A percentile compares a stretch with the other conserved stretches of the same genome.
phyloP scores from a whole-genome alignment of 257 asterid species.

The Solanum stenotomum region DNA sequence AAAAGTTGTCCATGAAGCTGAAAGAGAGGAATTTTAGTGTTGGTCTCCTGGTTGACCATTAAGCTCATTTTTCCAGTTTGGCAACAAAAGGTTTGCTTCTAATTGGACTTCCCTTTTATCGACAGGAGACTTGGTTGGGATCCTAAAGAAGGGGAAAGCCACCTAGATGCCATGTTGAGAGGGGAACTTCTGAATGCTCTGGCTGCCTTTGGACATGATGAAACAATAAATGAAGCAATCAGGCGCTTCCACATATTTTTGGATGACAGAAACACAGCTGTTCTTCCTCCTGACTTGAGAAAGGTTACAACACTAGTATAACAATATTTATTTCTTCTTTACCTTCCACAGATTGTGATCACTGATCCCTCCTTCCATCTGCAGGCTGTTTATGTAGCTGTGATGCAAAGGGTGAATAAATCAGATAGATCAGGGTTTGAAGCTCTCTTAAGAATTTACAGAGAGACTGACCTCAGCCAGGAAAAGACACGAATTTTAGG shows the following conservation, averaged over 20 bases:
- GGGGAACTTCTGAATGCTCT: slow-evolving; percentile 74
- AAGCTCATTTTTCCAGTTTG: background rate
- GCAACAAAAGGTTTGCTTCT: background rate
- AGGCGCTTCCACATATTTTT: slow-evolving; percentile 59
- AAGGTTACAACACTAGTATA: slow-evolving; percentile 29
- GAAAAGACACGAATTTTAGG: slow-evolving; percentile 88
- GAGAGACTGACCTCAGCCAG: slow-evolving; percentile 96
- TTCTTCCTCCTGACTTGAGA: slow-evolving; percentile 95
- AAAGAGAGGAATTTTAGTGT: background rate
- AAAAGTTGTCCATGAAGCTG: background rate
- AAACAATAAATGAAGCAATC: slow-evolving; percentile 60
- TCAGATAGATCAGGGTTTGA: slow-evolving; percentile 72
- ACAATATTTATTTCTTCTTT: background rate
- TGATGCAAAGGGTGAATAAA: slow-evolving; percentile 46
- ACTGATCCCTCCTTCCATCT: slow-evolving; percentile 8
- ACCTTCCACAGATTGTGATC: background rate
- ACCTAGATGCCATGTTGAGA: slow-evolving; percentile 89
- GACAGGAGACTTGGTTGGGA: slow-evolving; percentile 96
- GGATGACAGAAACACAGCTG: slow-evolving; percentile 57
- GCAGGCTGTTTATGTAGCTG: slow-evolving; percentile 88
- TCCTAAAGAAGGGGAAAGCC: slow-evolving; percentile 87
- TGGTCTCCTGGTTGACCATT: background rate
- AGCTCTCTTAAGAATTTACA: slow-evolving; percentile 61
- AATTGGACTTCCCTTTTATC: slow-evolving; percentile 6
- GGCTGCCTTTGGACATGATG: slow-evolving; percentile 66